Evolutionary conservation across 257 asterid species (phyloP), one percentile per base, ranked within the genome.

Genomic region (Fraxinus anomala): DNA sequence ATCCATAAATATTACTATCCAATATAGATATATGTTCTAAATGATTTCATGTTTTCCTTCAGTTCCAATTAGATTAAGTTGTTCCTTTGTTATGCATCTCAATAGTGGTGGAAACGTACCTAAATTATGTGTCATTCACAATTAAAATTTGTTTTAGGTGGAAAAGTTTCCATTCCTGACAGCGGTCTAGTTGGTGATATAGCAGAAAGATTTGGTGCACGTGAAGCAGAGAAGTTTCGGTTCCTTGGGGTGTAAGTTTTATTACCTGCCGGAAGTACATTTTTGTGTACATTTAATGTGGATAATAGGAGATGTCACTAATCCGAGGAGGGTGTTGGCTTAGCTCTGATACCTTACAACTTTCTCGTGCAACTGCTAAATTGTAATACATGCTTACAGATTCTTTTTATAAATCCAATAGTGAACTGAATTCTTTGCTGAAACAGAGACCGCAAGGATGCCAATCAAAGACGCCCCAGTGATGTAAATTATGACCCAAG

Each of bases 371-470:
- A 74, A 37, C 61, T 26, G 19, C 17, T 63, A 11, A 63, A 21
- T 54, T 8, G 23, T 16, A 59, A 37, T 61, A 74, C 68, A 47
- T 63, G 61, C 70, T 10, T 49, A 26, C 9, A 8, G 59, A 11
- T 74, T 21, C 44, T 40, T 74, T 21, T 73, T 69, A 72, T 34
- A 11, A 16, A 36, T 80, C 68, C 26, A 44, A 42, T 73, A 34
- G 49, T 75, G 31, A 76, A n/a, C 31, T 40, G n/a, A 67, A 77
- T 75, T 74, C 65, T 70, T 72, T 75, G 69, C 76, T 76, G 70
- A 75, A 79, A 81, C 90, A 96, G 99, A 75, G 85, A 85, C 74
- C 92, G 95, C 24, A 90, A 80, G 85, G 99, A 96, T 85, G 99
- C 92, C 79, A 87, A 86, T 61, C 63, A 89, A 80, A 86, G 92